Evolutionary conservation across 2,329 filamentous ascomycete genomes (phyloP).

Genomic region (Aspergillus udagawae): DNA sequence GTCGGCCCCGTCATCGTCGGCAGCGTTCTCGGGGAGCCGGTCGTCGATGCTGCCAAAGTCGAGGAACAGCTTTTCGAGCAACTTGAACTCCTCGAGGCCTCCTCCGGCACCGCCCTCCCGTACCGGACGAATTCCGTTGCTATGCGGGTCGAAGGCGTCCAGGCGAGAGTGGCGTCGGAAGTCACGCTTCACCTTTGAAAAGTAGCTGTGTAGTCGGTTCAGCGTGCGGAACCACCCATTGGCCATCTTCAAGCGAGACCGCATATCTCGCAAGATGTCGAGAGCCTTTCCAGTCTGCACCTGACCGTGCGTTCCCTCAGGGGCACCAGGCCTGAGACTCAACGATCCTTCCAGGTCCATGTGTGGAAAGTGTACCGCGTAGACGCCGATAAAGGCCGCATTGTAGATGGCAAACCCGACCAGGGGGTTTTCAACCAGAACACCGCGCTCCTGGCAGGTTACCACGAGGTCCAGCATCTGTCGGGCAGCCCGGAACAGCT

Average conservation of each 20-base stretch:
- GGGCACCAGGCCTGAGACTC: constrained; percentile 27
- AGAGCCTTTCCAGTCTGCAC: constrained; percentile 34
- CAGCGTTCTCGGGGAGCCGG: constrained; percentile 29
- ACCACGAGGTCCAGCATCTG: constrained; percentile 52
- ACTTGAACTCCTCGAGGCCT: constrained; percentile 36
- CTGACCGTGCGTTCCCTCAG: constrained; percentile 28
- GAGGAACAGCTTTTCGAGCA: constrained; percentile 40
- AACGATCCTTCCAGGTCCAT: constrained; percentile 53
- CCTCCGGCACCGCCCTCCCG: constrained; percentile 32
- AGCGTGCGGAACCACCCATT: constrained; percentile 43
- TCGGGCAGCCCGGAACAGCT: constrained; percentile 51
- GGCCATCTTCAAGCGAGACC: constrained; percentile 38
- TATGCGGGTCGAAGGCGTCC: constrained; percentile 23
- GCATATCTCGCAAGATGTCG: constrained; percentile 40
- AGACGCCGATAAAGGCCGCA: constrained; percentile 49
- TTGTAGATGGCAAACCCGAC: constrained; percentile 54
- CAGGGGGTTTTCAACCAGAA: constrained; percentile 53
- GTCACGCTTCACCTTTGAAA: constrained; percentile 37
- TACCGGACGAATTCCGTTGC: constrained; percentile 27
- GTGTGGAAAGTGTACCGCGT: constrained; percentile 52
- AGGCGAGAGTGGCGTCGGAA: constrained; percentile 32
- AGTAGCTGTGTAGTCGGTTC: constrained; percentile 40
- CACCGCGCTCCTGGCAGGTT: constrained; percentile 48
- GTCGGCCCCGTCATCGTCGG: constrained; percentile 34
- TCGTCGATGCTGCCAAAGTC: constrained; percentile 40